Evolutionary conservation across 164 flowering plant species (phyloP).

Genomic region (Liriodendron chinense): DNA sequence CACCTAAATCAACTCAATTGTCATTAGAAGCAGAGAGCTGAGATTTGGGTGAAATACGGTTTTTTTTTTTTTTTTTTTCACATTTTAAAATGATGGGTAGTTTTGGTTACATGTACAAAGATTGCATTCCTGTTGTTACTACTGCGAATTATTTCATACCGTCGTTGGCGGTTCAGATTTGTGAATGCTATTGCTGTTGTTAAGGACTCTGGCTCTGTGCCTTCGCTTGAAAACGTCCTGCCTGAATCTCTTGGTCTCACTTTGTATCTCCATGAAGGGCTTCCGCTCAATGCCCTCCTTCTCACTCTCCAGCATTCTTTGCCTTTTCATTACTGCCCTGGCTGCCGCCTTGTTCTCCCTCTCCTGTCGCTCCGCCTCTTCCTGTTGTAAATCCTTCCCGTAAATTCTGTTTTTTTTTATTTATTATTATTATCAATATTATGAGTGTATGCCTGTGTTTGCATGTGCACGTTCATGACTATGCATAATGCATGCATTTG

Average conservation of each 20-base stretch:
- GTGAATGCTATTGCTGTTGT: constrained; percentile 13
- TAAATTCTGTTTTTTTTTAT: too few relatives aligned
- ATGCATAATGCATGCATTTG: too few relatives aligned
- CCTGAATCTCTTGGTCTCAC: constrained; percentile 63
- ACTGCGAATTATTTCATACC: background rate
- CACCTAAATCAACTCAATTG: background rate
- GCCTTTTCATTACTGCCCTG: constrained; percentile 52
- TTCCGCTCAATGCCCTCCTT: constrained; percentile 44
- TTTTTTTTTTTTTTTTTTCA: background rate
- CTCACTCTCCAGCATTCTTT: constrained; percentile 57
- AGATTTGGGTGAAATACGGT: background rate
- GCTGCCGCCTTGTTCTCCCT: constrained; percentile 42
- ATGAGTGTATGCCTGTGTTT: too few relatives aligned
- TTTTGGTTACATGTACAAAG: background rate
- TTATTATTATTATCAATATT: too few relatives aligned
- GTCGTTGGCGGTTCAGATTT: background rate
- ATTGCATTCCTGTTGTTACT: background rate
- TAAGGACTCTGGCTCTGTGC: constrained; percentile 45
- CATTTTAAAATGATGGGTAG: background rate
- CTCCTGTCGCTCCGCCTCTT: constrained; percentile 45
- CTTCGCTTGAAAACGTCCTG: constrained; percentile 67
- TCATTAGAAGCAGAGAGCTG: background rate
- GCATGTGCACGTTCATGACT: too few relatives aligned
- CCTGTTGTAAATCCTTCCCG: constrained; percentile 24
- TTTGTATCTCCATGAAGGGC: constrained; percentile 56